Percentiles rank a stretch among this genome's conserved stretches.
Evolutionary conservation across 192 early-diverging fungal species (phyloP).

Genomic region (Coemansia sp.): DNA sequence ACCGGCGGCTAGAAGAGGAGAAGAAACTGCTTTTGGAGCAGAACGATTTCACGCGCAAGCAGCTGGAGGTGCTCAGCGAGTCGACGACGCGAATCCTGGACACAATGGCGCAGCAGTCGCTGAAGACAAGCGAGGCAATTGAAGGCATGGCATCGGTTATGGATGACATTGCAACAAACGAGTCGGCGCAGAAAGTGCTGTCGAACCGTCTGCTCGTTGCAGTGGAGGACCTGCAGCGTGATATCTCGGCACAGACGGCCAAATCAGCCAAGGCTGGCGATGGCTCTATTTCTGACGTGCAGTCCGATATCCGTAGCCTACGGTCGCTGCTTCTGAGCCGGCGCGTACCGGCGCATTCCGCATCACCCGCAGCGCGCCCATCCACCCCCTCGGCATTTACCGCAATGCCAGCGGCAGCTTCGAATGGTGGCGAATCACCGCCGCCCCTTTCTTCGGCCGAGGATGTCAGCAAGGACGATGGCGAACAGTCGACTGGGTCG

Average conservation of each 20-base stretch:
- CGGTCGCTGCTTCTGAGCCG: conserved; percentile 88
- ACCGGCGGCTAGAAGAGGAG: conserved; percentile 59
- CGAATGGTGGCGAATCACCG: not conserved
- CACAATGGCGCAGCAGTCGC: conserved; percentile 64
- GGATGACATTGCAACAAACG: conserved; percentile 40
- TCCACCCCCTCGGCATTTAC: conserved; percentile 23
- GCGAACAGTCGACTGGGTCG: conserved; percentile 7
- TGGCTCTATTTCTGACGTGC: conserved; percentile 64
- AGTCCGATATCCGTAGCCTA: conserved; percentile 91
- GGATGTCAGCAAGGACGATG: not conserved
- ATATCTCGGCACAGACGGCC: conserved; percentile 20
- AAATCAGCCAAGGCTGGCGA: conserved; percentile 15
- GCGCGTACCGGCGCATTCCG: conserved; percentile 52
- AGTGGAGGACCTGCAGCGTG: conserved; percentile 47
- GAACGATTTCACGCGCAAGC: conserved; percentile 66
- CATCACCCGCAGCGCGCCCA: conserved; percentile 38
- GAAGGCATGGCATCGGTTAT: conserved; percentile 55
- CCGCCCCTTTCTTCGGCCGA: conserved; percentile 3
- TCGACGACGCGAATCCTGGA: conserved; percentile 64
- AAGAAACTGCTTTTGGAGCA: conserved; percentile 64
- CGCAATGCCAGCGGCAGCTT: not conserved
- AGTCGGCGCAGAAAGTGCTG: conserved; percentile 17
- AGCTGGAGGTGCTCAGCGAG: conserved; percentile 67
- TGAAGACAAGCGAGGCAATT: conserved; percentile 67
- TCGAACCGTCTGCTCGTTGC: conserved; percentile 31